Conservation (phyloP, 805 yeast species). For the Saturnispora ahearnii region DNA sequence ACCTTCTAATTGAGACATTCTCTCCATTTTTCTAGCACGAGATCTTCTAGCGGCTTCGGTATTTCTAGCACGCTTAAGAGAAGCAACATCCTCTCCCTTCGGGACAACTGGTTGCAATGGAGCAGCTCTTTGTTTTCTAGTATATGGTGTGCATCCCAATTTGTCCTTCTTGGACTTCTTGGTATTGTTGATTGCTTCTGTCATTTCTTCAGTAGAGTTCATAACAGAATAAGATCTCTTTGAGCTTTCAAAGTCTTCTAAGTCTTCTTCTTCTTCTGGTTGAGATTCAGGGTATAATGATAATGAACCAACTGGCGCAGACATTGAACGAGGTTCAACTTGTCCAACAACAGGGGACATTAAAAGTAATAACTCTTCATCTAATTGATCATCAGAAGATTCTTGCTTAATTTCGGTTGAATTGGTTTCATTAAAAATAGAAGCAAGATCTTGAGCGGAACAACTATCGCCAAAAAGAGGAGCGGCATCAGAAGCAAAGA, state of each 20-base stretch:
- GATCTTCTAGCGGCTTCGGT: constrained; percentile 97
- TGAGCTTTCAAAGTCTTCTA: not conserved
- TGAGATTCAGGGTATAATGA: constrained; percentile 4
- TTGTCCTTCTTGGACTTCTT: constrained; percentile 43
- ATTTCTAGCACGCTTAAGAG: constrained; percentile 87
- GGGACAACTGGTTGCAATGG: constrained; percentile 68
- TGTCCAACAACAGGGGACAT: not conserved
- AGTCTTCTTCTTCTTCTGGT: not conserved
- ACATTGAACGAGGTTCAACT: constrained; percentile 9
- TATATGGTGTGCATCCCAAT: constrained; percentile 67
- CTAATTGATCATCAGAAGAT: not conserved
- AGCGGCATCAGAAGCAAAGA: constrained; percentile 46
- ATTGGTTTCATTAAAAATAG: not conserved
- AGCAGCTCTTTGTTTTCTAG: constrained; percentile 62
- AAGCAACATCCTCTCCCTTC: constrained; percentile 52
- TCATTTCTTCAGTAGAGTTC: constrained; percentile 4
- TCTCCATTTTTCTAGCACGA: constrained; percentile 84
- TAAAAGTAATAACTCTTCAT: not conserved
- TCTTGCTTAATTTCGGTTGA: constrained; percentile 4
- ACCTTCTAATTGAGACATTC: constrained; percentile 74
- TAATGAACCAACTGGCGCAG: constrained; percentile 6
- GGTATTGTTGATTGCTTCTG: not conserved
- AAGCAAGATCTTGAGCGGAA: constrained; percentile 19
- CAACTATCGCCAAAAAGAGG: constrained; percentile 37
- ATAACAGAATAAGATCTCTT: constrained; percentile 22